Evolutionary conservation across 2,329 filamentous ascomycete genomes (phyloP), one percentile per base, ranked within the genome.

Genomic region (Fusarium sp.): DNA sequence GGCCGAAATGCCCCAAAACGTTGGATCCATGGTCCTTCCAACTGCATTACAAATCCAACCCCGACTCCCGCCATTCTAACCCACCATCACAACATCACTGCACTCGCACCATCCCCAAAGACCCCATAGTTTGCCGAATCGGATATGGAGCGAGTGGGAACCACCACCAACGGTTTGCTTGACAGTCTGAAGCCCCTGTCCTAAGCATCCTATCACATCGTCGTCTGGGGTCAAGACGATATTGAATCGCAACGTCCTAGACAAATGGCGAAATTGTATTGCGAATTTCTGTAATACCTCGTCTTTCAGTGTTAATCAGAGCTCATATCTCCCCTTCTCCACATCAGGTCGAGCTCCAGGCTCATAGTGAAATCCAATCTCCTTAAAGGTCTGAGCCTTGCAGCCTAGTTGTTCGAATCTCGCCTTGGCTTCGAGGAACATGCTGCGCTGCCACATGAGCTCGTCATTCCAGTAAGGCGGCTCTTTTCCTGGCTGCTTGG

Each of bases 401-500:
- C 90, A 87, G 0, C 94, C 94, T 42, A 85, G 84, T 69, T 88
- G 85, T 65, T 92, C 88, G 80, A 96, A 98, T 35, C 87, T 88
- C 75, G 91, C 87, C 81, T 94, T 93, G 40, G 95, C 93, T 18
- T 90, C 86, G 1, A 88, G 86, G 75, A 93, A 93, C 7, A 90
- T 86, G 64, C 88, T 86, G 23, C 95, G 87, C 78, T 92, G 87
- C 94, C 94, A 97, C 59, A 90, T 88, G 75, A 92, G 85, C 81
- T 90, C 88, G 52, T 90, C 88, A 13, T 88, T 87, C 95, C 95
- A 98, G 32, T 83, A 83, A 6, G 92, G 92, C 33, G 94, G 91
- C 72, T 87, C 82, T 81, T 94, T 96, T 4, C 92, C 92, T 19
- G 82, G 80, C 2, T 83, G 83, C 70, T 77, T 86, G 12, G 88